These are phyloP conservation scores for Apiospora hydei DNA, from an alignment of 2,329 filamentous ascomycete species.

Conservation along the genomic window DNA sequence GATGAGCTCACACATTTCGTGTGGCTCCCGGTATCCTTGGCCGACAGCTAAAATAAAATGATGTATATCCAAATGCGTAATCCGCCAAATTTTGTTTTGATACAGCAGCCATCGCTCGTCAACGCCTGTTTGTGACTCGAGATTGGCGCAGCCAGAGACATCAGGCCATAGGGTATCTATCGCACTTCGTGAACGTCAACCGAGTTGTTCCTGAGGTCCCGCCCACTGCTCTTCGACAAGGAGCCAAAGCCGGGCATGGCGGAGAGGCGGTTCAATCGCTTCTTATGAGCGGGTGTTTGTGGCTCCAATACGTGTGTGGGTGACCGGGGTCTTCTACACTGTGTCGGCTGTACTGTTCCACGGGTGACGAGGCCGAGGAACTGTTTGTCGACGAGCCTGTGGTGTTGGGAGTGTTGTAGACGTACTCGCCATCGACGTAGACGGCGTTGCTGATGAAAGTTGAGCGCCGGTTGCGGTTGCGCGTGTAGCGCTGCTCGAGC, in stretches of 20 bases:
- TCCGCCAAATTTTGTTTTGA: constrained; percentile 2
- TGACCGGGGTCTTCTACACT: constrained; percentile 38
- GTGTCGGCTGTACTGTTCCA: constrained; percentile 34
- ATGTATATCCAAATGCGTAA: constrained; percentile 22
- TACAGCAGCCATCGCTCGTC: constrained; percentile 1
- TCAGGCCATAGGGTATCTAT: constrained; percentile 23
- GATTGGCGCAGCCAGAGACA: not conserved
- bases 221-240: constrained; percentile 41
- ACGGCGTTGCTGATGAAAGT: constrained; percentile 88
- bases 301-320: constrained; percentile 37
- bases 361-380: constrained; percentile 36
- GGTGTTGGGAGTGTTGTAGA: constrained; percentile 73
- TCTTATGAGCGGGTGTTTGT: constrained; percentile 47
- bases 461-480: constrained; percentile 83
- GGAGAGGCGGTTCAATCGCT: constrained; percentile 62
- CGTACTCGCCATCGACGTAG: constrained; percentile 95
- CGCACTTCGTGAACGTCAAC: constrained; percentile 34
- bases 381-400: constrained; percentile 63
- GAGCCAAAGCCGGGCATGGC: constrained; percentile 64
- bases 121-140: not conserved
- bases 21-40: not conserved
- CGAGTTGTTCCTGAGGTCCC: constrained; percentile 49
- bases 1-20: constrained; percentile 8
- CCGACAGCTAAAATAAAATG: constrained; percentile 22
- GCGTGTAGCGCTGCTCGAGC: constrained; percentile 93